Percentiles rank a stretch among this genome's conserved stretches.
Conservation (phyloP, 106 monocot species). For the Agapanthus africanus region DNA sequence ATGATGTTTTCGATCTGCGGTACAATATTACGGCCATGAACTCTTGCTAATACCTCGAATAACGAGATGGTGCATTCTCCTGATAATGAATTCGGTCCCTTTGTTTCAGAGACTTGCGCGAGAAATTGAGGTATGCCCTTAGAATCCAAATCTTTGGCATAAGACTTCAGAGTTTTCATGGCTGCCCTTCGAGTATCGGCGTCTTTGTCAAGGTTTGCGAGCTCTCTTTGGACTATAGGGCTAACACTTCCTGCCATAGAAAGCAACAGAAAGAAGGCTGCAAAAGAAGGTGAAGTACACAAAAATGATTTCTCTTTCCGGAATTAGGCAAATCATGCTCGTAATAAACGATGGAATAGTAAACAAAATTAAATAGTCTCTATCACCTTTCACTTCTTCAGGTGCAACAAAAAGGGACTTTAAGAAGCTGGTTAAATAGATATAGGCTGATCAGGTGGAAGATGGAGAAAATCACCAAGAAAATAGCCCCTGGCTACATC, state of each 20-base stretch:
- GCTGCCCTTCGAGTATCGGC: conserved; percentile 74
- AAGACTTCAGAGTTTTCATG: conserved; percentile 81
- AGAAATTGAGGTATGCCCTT: conserved; percentile 79
- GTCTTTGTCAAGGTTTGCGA: conserved; percentile 77
- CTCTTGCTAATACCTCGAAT: conserved; percentile 84
- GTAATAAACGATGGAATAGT: not conserved
- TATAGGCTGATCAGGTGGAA: not conserved
- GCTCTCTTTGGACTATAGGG: conserved; percentile 61
- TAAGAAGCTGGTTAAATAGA: not conserved
- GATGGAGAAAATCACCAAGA: not conserved
- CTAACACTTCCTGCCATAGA: conserved; percentile 68
- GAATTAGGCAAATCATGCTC: not conserved
- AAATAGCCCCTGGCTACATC: not conserved
- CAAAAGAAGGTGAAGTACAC: not conserved
- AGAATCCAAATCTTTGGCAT: conserved; percentile 72
- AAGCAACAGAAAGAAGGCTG: not conserved
- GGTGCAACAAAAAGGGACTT: not conserved
- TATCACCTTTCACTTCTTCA: not conserved
- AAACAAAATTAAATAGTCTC: not conserved
- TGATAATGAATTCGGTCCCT: conserved; percentile 34
- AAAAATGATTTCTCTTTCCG: not conserved
- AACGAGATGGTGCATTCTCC: conserved; percentile 90
- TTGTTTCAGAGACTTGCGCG: conserved; percentile 74
- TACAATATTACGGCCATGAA: conserved; percentile 83
- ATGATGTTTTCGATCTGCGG: conserved; percentile 90